A percentile compares a stretch with the other conserved stretches of the same genome.
Evolutionary conservation across 2,329 filamentous ascomycete species (phyloP).

Genomic region (Alternaria sp.): DNA sequence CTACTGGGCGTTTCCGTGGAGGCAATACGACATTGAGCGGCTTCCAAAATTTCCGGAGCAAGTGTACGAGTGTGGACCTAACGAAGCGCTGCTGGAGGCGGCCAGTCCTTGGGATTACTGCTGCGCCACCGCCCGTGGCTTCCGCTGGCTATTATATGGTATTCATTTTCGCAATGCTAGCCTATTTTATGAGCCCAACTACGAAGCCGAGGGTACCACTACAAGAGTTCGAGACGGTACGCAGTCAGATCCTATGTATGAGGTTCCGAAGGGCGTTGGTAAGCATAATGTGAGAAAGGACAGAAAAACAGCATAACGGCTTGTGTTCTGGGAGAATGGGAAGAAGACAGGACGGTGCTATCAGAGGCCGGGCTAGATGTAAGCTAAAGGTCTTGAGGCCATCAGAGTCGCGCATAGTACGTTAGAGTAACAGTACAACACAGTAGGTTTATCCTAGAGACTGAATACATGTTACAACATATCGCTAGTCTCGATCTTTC

Average conservation of each 20-base stretch:
- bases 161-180: slow-evolving; percentile 65
- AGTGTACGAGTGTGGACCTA: slow-evolving; percentile 68
- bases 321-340: neutral
- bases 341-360: neutral
- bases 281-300: neutral
- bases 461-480: no score
- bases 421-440: neutral
- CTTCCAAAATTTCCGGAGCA: slow-evolving; percentile 18
- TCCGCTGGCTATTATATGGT: slow-evolving; percentile 83
- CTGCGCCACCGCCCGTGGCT: slow-evolving; percentile 79
- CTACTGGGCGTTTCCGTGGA: slow-evolving; percentile 82
- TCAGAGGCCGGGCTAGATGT: neutral
- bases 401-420: neutral
- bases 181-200: slow-evolving; percentile 46
- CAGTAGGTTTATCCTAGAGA: neutral
- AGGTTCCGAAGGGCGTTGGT: neutral
- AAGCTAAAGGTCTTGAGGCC: neutral
- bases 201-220: neutral
- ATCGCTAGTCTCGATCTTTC: neutral
- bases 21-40: slow-evolving; percentile 65
- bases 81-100: slow-evolving; percentile 73
- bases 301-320: neutral
- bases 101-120: slow-evolving; percentile 85
- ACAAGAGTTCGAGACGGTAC: neutral
- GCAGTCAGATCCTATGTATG: neutral